These are phyloP conservation scores for Amanita rimosa DNA, from an alignment of 768 basidiomycete genomes.

Conservation along the genomic window DNA sequence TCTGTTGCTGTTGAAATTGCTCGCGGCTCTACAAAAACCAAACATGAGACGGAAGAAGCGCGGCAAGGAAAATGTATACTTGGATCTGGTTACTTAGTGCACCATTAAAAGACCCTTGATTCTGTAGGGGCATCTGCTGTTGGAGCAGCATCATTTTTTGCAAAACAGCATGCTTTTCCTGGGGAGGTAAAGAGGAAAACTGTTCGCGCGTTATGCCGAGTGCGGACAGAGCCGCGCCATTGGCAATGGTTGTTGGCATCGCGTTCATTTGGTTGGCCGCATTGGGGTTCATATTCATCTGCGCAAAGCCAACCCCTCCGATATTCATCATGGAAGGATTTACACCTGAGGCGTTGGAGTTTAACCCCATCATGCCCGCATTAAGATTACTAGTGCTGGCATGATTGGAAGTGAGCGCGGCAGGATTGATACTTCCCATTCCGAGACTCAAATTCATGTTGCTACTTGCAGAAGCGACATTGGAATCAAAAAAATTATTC, in stretches of 20 bases:
- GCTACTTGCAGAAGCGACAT: slow-evolving; percentile 12
- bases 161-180: slow-evolving; percentile 15
- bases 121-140: slow-evolving; percentile 11
- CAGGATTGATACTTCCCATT: slow-evolving; percentile 13
- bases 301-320: slow-evolving; percentile 7
- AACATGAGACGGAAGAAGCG: not conserved
- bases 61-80: not conserved
- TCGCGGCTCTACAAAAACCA: not conserved
- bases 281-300: slow-evolving; percentile 8
- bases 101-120: not conserved
- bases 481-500: slow-evolving; percentile 3
- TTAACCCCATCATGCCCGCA: slow-evolving; percentile 1
- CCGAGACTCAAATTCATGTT: slow-evolving; percentile 10
- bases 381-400: not conserved
- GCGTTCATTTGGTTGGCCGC: slow-evolving; percentile 5
- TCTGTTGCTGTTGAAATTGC: slow-evolving; percentile 7
- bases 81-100: not conserved
- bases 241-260: slow-evolving; percentile 7
- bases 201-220: slow-evolving; percentile 20
- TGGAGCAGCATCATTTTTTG: slow-evolving; percentile 13
- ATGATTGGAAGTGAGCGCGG: slow-evolving; percentile 5
- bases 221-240: slow-evolving; percentile 1
- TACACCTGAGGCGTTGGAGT: slow-evolving; percentile 3
- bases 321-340: slow-evolving; percentile 10
- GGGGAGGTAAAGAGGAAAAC: slow-evolving; percentile 14